These are phyloP conservation scores for Schoenoplectus triqueter DNA, from an alignment of 202 grass and related monocot genomes.

Conservation along the genomic window DNA sequence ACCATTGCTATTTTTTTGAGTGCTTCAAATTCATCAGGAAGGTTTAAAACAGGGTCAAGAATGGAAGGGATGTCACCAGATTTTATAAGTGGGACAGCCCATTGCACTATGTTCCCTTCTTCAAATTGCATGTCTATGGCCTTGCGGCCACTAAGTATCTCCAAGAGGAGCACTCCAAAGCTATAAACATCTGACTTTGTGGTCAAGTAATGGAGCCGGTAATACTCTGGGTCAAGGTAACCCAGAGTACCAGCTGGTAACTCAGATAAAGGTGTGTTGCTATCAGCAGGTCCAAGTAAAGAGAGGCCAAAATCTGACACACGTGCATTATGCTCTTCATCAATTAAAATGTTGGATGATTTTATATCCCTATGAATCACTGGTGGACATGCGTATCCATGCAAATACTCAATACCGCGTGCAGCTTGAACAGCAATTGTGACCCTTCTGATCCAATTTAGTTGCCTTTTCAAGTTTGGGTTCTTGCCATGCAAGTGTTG, in stretches of 20 bases:
- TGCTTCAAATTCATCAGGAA: conserved; percentile 75
- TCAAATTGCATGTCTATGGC: conserved; percentile 99
- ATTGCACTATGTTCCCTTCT: conserved; percentile 98
- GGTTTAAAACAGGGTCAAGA: conserved; percentile 73
- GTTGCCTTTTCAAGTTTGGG: conserved; percentile 58
- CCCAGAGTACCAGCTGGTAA: conserved; percentile 92
- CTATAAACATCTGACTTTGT: conserved; percentile 98
- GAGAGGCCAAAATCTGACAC: conserved; percentile 96
- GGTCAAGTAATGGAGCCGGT: conserved; percentile 94
- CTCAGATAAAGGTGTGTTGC: conserved; percentile 78
- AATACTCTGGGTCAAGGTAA: conserved; percentile 96
- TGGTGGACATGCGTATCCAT: conserved; percentile 97
- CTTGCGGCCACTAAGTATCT: conserved; percentile 93
- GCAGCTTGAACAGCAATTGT: conserved; percentile 98
- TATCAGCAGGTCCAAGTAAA: conserved; percentile 88
- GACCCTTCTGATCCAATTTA: conserved; percentile 87
- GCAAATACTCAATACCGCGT: conserved; percentile 91
- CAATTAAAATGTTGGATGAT: conserved; percentile 97
- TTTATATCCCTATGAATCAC: conserved; percentile 99
- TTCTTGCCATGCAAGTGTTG: conserved; percentile 92
- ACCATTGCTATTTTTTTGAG: conserved; percentile 92
- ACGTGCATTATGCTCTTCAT: conserved; percentile 95
- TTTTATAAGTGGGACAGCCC: conserved; percentile 91
- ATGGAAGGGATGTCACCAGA: conserved; percentile 74
- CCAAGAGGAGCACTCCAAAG: conserved; percentile 93